phyloP scores from a whole-genome alignment of 2,329 filamentous ascomycete genomes.

The Ophiosphaerella korrae region DNA sequence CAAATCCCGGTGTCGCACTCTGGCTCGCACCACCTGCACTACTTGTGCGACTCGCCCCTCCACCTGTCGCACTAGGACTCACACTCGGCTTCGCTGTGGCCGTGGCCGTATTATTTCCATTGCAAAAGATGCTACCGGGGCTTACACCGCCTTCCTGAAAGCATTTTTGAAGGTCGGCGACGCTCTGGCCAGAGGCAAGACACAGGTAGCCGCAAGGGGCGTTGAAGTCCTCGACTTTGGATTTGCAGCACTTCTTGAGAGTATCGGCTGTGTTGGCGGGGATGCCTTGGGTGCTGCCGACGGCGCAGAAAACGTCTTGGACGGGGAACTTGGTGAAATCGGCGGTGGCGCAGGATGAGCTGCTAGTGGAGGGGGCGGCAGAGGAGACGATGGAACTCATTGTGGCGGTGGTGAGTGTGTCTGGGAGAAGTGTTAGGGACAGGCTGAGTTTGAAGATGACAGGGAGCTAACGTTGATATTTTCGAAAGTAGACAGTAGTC shows the following conservation, averaged over 20 bases:
- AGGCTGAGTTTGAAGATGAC: not conserved
- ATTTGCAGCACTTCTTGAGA: slow-evolving; percentile 39
- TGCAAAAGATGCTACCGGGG: slow-evolving; percentile 31
- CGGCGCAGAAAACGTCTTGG: slow-evolving; percentile 34
- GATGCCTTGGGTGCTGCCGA: slow-evolving; percentile 28
- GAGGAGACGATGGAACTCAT: slow-evolving; percentile 29
- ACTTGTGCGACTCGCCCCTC: slow-evolving; percentile 2
- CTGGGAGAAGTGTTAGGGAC: not conserved
- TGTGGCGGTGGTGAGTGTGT: slow-evolving; percentile 1
- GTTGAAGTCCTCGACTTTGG: slow-evolving; percentile 36
- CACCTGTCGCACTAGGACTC: slow-evolving; percentile 15
- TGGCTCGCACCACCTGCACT: not conserved
- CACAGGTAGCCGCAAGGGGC: slow-evolving; percentile 39
- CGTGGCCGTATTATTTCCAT: slow-evolving; percentile 28
- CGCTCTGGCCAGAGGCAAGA: slow-evolving; percentile 31
- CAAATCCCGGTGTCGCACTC: slow-evolving; percentile 17
- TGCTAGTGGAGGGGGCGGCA: slow-evolving; percentile 17
- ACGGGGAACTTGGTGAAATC: slow-evolving; percentile 35
- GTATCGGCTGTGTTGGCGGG: slow-evolving; percentile 30
- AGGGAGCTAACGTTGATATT: not conserved
- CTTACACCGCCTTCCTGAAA: slow-evolving; percentile 33
- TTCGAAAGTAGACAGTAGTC: too few species aligned
- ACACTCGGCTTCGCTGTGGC: slow-evolving; percentile 30
- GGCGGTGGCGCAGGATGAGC: slow-evolving; percentile 26
- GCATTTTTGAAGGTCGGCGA: slow-evolving; percentile 34